Percentiles rank a stretch among this genome's conserved stretches.
These are phyloP conservation scores for Fragaria ananassa DNA, from an alignment of 306 rosid species.

Conservation along the genomic window DNA sequence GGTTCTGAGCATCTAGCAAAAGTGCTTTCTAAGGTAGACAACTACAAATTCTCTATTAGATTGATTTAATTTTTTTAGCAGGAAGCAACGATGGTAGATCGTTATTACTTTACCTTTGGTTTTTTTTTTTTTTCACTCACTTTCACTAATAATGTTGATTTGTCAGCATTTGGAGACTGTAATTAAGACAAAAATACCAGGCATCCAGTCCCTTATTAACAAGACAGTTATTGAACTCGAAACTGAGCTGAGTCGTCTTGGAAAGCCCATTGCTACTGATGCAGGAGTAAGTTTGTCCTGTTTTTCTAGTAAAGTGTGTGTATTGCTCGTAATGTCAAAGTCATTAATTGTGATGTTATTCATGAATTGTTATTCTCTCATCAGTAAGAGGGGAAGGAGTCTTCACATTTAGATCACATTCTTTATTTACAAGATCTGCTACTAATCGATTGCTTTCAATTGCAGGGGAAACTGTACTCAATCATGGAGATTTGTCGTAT, in stretches of 20 bases:
- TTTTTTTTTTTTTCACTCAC: too few species aligned
- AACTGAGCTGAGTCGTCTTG: constrained; percentile 85
- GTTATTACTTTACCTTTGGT: not conserved
- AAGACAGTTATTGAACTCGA: constrained; percentile 80
- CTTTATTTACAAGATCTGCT: constrained; percentile 14
- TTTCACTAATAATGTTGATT: constrained; percentile 17
- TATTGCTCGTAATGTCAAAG: not conserved
- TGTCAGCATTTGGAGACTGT: constrained; percentile 91
- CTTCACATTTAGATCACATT: not conserved
- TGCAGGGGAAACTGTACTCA: constrained; percentile 88
- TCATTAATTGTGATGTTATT: not conserved
- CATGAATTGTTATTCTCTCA: not conserved
- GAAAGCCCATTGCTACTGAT: constrained; percentile 81
- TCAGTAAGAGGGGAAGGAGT: not conserved
- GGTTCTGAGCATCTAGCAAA: constrained; percentile 96
- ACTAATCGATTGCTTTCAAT: constrained; percentile 20
- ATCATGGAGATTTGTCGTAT: constrained; percentile 91
- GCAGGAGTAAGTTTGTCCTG: constrained; percentile 72
- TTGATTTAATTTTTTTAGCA: not conserved
- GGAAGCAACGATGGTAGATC: not conserved
- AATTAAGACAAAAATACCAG: constrained; percentile 92
- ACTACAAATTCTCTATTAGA: constrained; percentile 9
- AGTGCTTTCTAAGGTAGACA: constrained; percentile 80
- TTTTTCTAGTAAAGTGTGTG: not conserved
- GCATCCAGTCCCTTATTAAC: constrained; percentile 86